A percentile compares a stretch with the other conserved stretches of the same genome.
Evolutionary conservation across 352 stramenopile genomes (phyloP).

Genomic region (Aphanomyces cochlioides): DNA sequence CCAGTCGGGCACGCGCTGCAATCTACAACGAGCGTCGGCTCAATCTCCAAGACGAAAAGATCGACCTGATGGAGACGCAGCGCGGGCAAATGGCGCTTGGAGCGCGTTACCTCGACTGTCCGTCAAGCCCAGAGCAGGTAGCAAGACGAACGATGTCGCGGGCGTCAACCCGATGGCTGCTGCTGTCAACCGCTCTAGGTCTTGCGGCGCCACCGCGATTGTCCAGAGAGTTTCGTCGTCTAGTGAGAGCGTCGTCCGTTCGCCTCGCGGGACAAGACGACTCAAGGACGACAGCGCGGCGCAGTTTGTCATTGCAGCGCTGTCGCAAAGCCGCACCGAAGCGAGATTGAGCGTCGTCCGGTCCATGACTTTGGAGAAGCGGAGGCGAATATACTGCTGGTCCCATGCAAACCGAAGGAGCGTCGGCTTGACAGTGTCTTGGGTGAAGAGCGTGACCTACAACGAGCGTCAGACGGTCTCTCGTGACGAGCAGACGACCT

Average conservation of each 20-base stretch:
- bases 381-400: conserved; percentile 52
- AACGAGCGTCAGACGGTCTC: conserved; percentile 23
- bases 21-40: conserved; percentile 30
- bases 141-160: conserved; percentile 28
- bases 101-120: not conserved
- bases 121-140: conserved; percentile 12
- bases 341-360: conserved; percentile 38
- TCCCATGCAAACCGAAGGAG: conserved; percentile 63
- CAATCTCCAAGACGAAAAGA: not conserved
- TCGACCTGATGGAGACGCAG: not conserved
- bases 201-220: conserved; percentile 43
- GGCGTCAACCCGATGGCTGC: conserved; percentile 54
- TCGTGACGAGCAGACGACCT: too few species aligned
- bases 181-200: conserved; percentile 39
- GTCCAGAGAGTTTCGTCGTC: conserved; percentile 58
- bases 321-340: conserved; percentile 46
- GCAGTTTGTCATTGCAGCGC: conserved; percentile 34
- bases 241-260: conserved; percentile 47
- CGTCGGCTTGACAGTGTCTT: conserved; percentile 43
- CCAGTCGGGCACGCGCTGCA: conserved; percentile 48
- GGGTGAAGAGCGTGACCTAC: conserved; percentile 40
- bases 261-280: conserved; percentile 34
- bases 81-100: not conserved
- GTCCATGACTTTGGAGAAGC: conserved; percentile 66
- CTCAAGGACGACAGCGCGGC: conserved; percentile 39